Percentiles rank a stretch among this genome's conserved stretches.
phyloP scores from a whole-genome alignment of 179 eudicot species.

The Carnegiea gigantea region DNA sequence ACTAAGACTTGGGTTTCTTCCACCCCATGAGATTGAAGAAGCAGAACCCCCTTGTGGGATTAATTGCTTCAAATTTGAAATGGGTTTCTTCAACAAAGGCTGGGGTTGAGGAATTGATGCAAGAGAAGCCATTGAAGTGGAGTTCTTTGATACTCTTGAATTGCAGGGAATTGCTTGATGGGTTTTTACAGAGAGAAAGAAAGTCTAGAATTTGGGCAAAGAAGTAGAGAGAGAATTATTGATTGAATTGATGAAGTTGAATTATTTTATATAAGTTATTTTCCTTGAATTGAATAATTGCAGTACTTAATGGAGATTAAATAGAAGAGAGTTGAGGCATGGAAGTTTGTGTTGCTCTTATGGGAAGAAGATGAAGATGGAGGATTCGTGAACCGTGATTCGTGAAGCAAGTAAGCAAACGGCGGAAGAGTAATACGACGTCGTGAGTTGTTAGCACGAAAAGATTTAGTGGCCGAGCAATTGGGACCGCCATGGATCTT shows the following conservation, averaged over 20 bases:
- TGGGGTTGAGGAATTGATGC: constrained; percentile 50
- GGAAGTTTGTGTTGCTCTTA: not conserved
- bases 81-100: constrained; percentile 31
- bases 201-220: not conserved
- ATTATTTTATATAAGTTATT: not conserved
- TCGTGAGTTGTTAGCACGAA: not conserved
- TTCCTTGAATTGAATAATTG: not conserved
- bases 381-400: not conserved
- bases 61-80: constrained; percentile 18
- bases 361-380: not conserved
- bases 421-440: not conserved
- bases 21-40: constrained; percentile 1
- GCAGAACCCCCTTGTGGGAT: constrained; percentile 14
- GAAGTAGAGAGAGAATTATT: too few relatives aligned
- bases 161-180: not conserved
- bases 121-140: constrained; percentile 50
- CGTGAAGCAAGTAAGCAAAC: constrained; percentile 9
- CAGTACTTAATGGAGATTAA: not conserved
- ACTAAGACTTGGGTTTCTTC: constrained; percentile 21
- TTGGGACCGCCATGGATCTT: not conserved
- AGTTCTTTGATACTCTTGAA: not conserved
- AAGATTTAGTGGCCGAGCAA: not conserved
- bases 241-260: not conserved
- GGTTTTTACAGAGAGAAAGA: not conserved
- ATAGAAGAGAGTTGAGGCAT: not conserved